Evolutionary conservation across 805 yeast species (phyloP), one percentile per base, ranked within the genome.

Genomic region (Barnettozyma wickerhamii): DNA sequence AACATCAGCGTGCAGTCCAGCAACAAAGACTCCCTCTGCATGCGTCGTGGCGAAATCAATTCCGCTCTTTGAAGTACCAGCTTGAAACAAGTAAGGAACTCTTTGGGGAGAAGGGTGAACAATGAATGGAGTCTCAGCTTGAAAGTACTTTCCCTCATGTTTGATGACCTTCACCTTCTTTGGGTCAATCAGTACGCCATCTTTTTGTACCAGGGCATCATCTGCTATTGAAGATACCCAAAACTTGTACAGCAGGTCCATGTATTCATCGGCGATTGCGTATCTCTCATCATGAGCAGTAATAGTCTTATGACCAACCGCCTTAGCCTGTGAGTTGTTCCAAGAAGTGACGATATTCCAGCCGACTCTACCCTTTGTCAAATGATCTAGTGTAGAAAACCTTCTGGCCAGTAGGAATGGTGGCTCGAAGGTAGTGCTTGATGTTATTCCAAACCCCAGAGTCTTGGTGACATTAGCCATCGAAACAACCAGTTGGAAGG

Each of bases 281-380:
- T 69, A 69, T 40, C 74, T 59, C 42, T 66, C 69, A 34, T 65
- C 70, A 45, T 68, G 73, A 10, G 64, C 63, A 17, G 64, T 57
- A 3, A 51, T 41, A 29, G 58, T 60, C 3, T 62, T 63, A 36
- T 64, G 64, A 18, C 65, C 53, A 14, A 65, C 51, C 40, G 68
- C 67, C 43, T 64, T 53, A 4, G 73, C 66, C 7, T 72, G 71
- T 43, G 69, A 58, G 39, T 69, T 69, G 40, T 66, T 54, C 43
- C 68, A 67, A 4, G 71, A 65, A 10, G 72, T 64, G 30, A 69
- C 74, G 17, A 69, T 63, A 45, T 69, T 69, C 74, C 74, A 69
- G 18, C 74, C 74, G 41, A 69, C 51, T 46, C 74, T 58, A 6
- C 74, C 74, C 12, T 60, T 54, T 5, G 72, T 63, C 37, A 69